These are phyloP conservation scores for Thermochaetoides thermophila DNA, from an alignment of 495 filamentous ascomycete species.

Conservation along the genomic window DNA sequence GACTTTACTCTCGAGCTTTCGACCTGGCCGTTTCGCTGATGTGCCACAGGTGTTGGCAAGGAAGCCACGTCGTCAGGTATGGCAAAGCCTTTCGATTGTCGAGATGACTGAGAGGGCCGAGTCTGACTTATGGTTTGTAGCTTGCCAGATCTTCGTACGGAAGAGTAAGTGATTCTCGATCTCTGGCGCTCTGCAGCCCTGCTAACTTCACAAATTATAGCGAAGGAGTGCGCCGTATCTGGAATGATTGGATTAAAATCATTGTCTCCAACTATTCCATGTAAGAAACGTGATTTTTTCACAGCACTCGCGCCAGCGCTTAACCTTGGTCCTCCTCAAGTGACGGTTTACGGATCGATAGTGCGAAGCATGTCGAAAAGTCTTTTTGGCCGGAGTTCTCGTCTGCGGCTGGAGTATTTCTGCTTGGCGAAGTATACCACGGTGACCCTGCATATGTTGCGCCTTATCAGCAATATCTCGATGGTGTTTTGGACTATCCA, in stretches of 20 bases:
- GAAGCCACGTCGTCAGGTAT: conserved; percentile 39
- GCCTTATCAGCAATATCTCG: conserved; percentile 47
- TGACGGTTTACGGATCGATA: conserved; percentile 68
- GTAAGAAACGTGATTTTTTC: conserved; percentile 1
- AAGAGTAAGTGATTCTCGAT: conserved; percentile 17
- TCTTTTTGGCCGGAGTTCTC: conserved; percentile 54
- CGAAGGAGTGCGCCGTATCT: conserved; percentile 37
- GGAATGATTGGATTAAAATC: conserved; percentile 48
- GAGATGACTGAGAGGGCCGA: too few relatives aligned
- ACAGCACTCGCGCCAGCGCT: not conserved
- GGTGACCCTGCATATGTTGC: conserved; percentile 47
- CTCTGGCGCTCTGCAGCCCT: not conserved
- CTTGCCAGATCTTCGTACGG: conserved; percentile 57
- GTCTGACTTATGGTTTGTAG: too few relatives aligned
- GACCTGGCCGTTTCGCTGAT: conserved; percentile 12
- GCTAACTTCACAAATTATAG: conserved; percentile 4
- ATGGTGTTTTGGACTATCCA: conserved; percentile 58
- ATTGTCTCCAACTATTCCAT: conserved; percentile 57
- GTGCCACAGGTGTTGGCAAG: conserved; percentile 44
- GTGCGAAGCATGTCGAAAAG: conserved; percentile 55
- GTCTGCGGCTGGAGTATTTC: conserved; percentile 52
- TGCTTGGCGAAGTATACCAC: conserved; percentile 52
- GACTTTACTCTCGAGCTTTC: too few relatives aligned
- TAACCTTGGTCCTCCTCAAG: not conserved
- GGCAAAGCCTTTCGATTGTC: not conserved